Evolutionary conservation across 2,329 filamentous ascomycete genomes (phyloP).

Genomic region (Penicillium expansum): DNA sequence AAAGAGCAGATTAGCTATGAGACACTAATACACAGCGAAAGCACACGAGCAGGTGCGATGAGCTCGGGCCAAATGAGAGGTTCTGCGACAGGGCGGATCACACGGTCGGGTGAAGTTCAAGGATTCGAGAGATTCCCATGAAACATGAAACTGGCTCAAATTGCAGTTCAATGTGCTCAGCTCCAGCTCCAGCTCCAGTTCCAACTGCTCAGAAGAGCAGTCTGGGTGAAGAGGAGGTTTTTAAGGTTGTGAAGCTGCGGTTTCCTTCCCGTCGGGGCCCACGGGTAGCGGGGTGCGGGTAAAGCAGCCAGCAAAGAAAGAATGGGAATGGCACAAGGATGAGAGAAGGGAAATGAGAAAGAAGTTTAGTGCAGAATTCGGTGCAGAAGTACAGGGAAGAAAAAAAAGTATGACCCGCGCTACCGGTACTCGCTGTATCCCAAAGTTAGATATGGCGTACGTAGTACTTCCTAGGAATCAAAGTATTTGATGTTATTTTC

Average conservation of each 20-base stretch:
- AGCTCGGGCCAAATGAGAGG: background rate
- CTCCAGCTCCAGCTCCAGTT: background rate
- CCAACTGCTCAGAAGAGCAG: background rate
- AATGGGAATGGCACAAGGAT: background rate
- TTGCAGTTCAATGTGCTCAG: background rate
- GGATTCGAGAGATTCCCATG: background rate
- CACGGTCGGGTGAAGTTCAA: background rate
- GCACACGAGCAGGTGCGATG: background rate
- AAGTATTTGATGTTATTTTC: background rate
- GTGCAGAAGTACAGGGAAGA: conserved; percentile 2
- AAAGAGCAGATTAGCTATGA: background rate
- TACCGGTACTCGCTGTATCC: background rate
- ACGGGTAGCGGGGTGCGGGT: background rate
- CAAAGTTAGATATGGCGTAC: too few relatives aligned
- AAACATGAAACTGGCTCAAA: background rate
- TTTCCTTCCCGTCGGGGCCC: background rate
- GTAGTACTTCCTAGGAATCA: too few relatives aligned
- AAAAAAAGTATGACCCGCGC: conserved; percentile 6
- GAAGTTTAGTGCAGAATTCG: background rate
- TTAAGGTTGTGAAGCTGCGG: background rate
- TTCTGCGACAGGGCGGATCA: background rate
- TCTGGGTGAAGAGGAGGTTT: background rate
- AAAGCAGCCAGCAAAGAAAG: background rate
- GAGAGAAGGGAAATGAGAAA: conserved; percentile 3
- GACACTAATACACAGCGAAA: background rate